Evolutionary conservation across 2,329 filamentous ascomycete species (phyloP), one percentile per base, ranked within the genome.

Genomic region (Sclerotinia spermophila): DNA sequence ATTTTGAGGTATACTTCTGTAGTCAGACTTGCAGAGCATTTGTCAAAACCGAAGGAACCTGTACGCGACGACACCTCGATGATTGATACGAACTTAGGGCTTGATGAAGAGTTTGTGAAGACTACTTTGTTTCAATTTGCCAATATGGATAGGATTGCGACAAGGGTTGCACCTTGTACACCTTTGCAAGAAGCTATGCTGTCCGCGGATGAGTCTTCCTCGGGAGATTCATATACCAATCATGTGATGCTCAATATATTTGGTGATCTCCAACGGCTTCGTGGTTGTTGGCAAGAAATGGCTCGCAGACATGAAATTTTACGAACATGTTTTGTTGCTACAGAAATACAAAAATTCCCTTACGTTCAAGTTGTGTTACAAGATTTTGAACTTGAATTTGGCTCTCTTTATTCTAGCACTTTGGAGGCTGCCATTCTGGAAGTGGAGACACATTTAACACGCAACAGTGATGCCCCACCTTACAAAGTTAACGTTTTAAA

Each of bases 111-210:
- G 0, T 77, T 79, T 61, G 13, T 72, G 24, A 21, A 56, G 19
- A 72, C 70, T 10, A 78, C 73, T 7, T 70, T 65, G 1, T 51
- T 68, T 5, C 67, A 44, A 3, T 79, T 79, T 67, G n/a, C 64
- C 21, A 44, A 67, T 19, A 65, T 59, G 38, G 72, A 77, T 33
- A 74, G 79, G 6, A 59, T 74, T 0, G 82, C 91, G 3, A 80
- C 86, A 42, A 83, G 82, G 1, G 83, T 97, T 13, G 81, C 94
- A 7, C 94, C 94, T 0, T 97, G 94, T 78, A 96, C 93, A 1
- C 92, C 94, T 0, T 82, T 97, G 0, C 94, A 97, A 79, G 92
- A 96, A 81, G 91, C 90, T 0, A 97, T 97, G 93, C 83, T 97
- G 0, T 90, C 89, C 3, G 86, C 87, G 13, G 81, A 81, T 38